Conservation (phyloP, 331 rosid species). For the Quercus phellos region DNA sequence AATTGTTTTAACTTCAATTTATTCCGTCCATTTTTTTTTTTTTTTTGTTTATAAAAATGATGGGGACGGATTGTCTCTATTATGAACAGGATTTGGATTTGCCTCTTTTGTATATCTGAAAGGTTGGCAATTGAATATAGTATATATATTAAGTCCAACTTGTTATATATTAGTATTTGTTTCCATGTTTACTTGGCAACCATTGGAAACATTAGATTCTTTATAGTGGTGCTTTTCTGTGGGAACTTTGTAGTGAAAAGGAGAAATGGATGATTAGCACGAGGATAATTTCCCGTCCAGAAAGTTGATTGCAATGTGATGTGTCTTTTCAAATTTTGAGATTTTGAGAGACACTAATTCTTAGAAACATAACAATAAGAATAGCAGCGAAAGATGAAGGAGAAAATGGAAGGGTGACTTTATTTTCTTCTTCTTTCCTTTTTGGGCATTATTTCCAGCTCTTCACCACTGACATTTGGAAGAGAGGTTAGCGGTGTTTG, state of each 20-base stretch:
- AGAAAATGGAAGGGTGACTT: neutral
- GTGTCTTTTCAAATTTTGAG: no score
- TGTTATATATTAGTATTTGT: neutral
- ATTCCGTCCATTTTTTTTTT: no score
- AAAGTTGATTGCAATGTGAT: neutral
- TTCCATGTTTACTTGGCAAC: neutral
- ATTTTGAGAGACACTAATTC: neutral
- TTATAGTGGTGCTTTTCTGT: constrained; percentile 14
- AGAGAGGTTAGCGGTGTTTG: neutral
- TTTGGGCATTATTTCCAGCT: neutral
- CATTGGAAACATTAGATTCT: constrained; percentile 33
- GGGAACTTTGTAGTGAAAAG: constrained; percentile 1
- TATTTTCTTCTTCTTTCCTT: neutral
- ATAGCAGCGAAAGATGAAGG: neutral
- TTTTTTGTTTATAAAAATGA: no score
- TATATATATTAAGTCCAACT: constrained; percentile 11
- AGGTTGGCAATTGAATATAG: no score
- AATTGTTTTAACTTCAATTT: neutral
- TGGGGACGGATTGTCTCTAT: no score
- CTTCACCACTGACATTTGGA: neutral
- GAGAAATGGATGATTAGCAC: constrained; percentile 8
- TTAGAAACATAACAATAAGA: neutral
- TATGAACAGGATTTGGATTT: no score
- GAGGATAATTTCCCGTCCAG: constrained; percentile 7
- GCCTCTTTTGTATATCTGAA: no score